Evolutionary conservation across 2,329 filamentous ascomycete species (phyloP), one percentile per base, ranked within the genome.

Genomic region (Colletotrichum caudatum): DNA sequence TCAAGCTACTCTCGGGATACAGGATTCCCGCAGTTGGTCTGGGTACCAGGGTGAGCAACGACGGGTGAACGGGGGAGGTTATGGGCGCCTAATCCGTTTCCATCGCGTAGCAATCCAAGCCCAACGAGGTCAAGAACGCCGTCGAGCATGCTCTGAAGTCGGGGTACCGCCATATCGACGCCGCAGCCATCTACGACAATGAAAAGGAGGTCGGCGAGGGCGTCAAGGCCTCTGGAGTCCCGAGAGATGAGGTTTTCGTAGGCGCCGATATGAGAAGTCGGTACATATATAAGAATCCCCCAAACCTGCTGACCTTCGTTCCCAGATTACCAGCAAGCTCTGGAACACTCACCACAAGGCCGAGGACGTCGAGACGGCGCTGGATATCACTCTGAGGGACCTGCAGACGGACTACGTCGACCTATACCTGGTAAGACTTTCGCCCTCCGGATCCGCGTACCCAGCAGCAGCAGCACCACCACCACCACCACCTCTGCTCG

Each of bases 111-210:
- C 75, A 76, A 85, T 91, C 80, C 87, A 90, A 72, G 84, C 88
- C 77, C 82, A 88, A 73, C 16, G 71, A 76, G 54, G 75, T 75
- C 7, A 14, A 77, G 73, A 77, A 76, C 67, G 90, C 90, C 26
- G 90, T 92, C 71, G 87, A 90, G 77, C 81, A 82, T 64, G 89
- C 89, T 20, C 81, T 91, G 11, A 83, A 84, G 73, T 79, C 80
- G 56, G 89, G 89, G 58, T 91, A 91, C 79, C 84, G 87, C 62
- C 88, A 90, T 76, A 88, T 90, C 74, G 86, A 88, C 77, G 89
- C 88, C 72, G 88, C 89, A 59, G 84, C 90, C 69, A 88, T 88
- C 54, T 92, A 93, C 77, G 88, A 88, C 76, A 92, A 92, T 76
- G 90, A 88, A 75, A 78, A 80, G 2, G 86, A 87, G 75, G 85